Conservation (phyloP, 2,329 filamentous ascomycete genomes). For the Colletotrichum nymphaeae region DNA sequence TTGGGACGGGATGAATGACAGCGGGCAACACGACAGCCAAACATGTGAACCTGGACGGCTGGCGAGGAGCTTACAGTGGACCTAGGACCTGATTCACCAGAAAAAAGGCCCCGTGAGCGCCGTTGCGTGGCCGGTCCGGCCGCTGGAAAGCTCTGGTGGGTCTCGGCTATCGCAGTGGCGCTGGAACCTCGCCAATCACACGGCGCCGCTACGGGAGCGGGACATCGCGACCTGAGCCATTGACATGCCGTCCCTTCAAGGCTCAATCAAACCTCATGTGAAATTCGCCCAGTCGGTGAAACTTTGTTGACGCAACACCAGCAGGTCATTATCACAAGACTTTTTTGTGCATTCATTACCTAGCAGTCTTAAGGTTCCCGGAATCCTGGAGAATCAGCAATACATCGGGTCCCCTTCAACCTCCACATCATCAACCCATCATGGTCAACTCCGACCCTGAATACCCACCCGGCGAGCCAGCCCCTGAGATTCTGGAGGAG, state of each 20-base stretch:
- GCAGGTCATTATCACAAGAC: slow-evolving; percentile 2
- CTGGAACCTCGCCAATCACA: slow-evolving; percentile 35
- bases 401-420: not conserved
- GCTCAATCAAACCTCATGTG: slow-evolving; percentile 24
- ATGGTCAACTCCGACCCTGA: slow-evolving; percentile 40
- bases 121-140: slow-evolving; percentile 27
- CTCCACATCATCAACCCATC: not conserved
- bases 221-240: slow-evolving; percentile 20
- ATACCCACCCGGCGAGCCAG: slow-evolving; percentile 58
- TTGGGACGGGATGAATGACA: slow-evolving; percentile 25
- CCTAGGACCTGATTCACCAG: not conserved
- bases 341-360: too few species aligned
- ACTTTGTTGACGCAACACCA: slow-evolving; percentile 13
- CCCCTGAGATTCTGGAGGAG: slow-evolving; percentile 69
- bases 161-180: slow-evolving; percentile 34
- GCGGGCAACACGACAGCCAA: not conserved
- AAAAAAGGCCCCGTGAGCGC: slow-evolving; percentile 19
- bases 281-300: slow-evolving; percentile 33
- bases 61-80: not conserved
- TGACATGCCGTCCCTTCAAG: not conserved
- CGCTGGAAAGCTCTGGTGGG: slow-evolving; percentile 30
- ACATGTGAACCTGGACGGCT: slow-evolving; percentile 19
- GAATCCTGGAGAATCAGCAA: not conserved
- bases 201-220: slow-evolving; percentile 32
- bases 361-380: not conserved